phyloP scores from a whole-genome alignment of 1,284 basidiomycete genomes.

The Ustilago trichophora region DNA sequence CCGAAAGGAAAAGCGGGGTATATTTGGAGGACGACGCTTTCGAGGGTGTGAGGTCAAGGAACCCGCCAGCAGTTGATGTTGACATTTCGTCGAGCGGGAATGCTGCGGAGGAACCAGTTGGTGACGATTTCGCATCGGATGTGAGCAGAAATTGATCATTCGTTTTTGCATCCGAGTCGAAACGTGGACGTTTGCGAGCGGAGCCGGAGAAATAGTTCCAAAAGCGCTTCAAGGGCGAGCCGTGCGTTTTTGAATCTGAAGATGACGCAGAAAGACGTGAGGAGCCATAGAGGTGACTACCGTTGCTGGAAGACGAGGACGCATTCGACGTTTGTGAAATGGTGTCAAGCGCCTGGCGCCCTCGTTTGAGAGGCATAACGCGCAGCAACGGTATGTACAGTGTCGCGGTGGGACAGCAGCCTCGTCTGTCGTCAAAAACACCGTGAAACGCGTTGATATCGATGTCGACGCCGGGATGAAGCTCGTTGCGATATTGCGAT shows the following conservation, averaged over 20 bases:
- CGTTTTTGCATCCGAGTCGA: too few species aligned
- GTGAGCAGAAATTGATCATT: too few species aligned
- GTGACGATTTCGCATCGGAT: too few species aligned
- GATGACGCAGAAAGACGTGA: too few species aligned
- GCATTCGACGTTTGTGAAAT: conserved; percentile 3
- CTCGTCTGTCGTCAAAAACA: too few species aligned
- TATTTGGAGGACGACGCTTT: not conserved
- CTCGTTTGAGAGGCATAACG: conserved; percentile 21
- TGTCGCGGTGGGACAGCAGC: too few species aligned
- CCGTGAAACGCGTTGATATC: too few species aligned
- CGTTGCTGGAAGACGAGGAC: not conserved
- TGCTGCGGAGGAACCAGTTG: not conserved
- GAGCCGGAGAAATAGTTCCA: not conserved
- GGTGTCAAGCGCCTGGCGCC: conserved; percentile 11
- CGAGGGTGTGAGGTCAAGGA: conserved; percentile 17
- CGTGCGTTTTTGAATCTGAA: not conserved
- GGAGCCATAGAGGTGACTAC: too few species aligned
- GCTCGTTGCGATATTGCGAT: too few species aligned
- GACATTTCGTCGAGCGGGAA: not conserved
- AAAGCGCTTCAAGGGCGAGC: conserved; percentile 4
- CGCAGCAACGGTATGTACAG: too few species aligned
- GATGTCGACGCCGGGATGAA: too few species aligned
- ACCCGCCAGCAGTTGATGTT: conserved; percentile 11
- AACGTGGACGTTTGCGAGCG: conserved; percentile 6
- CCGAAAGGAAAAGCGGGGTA: not conserved